Conservation (phyloP, 148 eudicot species). For the Vaccinium myrtillus region DNA sequence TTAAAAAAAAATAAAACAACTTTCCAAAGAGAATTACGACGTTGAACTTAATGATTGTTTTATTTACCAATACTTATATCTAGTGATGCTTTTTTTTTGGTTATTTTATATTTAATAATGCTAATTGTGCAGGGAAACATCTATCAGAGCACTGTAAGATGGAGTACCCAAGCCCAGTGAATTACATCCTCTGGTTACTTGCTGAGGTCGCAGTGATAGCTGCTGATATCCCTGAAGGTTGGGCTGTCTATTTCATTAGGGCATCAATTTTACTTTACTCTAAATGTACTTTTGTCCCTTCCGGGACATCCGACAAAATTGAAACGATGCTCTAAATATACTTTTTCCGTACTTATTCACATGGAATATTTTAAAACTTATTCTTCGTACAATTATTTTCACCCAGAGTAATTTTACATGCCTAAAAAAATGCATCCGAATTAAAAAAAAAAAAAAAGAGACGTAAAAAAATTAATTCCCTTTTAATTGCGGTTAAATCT, state of each 20-base stretch:
- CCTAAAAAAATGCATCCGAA: no score
- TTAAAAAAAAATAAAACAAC: not conserved
- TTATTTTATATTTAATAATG: not conserved
- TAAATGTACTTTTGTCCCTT: no score
- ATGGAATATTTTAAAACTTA: no score
- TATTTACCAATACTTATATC: not conserved
- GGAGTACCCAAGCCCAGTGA: constrained; percentile 21
- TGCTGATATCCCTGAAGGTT: constrained; percentile 33
- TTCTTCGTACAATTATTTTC: no score
- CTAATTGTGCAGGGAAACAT: constrained; percentile 18
- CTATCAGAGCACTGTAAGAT: constrained; percentile 21
- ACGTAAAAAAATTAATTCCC: no score
- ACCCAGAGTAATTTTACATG: no score
- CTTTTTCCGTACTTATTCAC: no score
- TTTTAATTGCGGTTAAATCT: not conserved
- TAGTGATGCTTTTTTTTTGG: not conserved
- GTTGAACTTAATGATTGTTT: no score
- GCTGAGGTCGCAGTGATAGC: constrained; percentile 33
- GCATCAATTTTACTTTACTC: not conserved
- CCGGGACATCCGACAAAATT: no score
- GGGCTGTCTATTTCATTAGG: not conserved
- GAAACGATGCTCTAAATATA: no score
- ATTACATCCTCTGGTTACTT: constrained; percentile 25
- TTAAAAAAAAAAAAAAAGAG: no score
- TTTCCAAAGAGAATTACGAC: not conserved